Evolutionary conservation across 352 stramenopile genomes (phyloP), one percentile per base, ranked within the genome.

Genomic region (Pythium sukuiense): DNA sequence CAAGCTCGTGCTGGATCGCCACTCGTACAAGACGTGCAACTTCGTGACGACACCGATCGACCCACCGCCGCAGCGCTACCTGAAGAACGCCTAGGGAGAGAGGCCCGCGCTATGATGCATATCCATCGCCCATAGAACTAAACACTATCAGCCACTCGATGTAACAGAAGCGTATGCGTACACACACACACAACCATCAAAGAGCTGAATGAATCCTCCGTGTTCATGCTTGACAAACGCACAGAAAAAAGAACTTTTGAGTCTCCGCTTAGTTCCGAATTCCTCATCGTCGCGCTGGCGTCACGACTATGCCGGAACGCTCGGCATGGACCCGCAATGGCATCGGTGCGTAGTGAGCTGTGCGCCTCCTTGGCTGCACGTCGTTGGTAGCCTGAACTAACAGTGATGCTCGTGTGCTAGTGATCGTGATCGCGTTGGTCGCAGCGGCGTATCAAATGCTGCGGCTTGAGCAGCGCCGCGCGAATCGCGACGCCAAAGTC

Each of bases 371-470:
- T 24, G 20, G 20, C 16, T 46, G 8, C 27, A 27, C 53, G 1
- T n/a, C n/a, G 7, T 45, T 7, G 16, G 26, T 6, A 24, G 5
- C 13, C 5, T 20, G 35, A 33, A 30, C 4, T 18, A 7, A 27
- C 7, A 6, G 14, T 45, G 53, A 20, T 30, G 12, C 6, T 16
- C 14, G 49, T 63, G 55, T 39, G 26, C 20, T 35, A 92, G 83
- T 89, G 63, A 72, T 90, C 49, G 9, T 86, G 26, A 60, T 89
- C 30, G 83, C 81, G 13, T 68, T 90, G 56, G 55, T 88, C 45
- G 67, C 87, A 18, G 79, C 81, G 27, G 77, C 80, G 39, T 90
- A 86, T 58, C 81, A 85, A 16, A 76, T 92, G 43, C 77, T 73
- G 20, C 72, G 71, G 37, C 72, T 92, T 39, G 80, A 89, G 70